Conservation (phyloP, 352 stramenopile species). For the Aphanomyces cochlioides region DNA sequence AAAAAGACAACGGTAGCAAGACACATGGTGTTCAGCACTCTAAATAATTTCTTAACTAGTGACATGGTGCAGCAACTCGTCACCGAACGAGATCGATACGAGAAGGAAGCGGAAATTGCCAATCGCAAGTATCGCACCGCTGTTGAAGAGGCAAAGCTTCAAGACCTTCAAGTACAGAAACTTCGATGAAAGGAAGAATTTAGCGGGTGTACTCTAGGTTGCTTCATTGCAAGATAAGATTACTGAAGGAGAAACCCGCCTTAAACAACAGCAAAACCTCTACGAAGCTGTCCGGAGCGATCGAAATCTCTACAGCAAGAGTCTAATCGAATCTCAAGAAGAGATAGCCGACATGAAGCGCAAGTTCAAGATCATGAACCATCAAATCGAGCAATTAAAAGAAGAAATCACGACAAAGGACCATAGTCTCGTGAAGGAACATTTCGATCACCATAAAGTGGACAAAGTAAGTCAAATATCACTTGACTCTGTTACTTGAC, state of each 20-base stretch:
- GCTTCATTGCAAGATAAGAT: constrained; percentile 75
- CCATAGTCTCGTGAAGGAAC: constrained; percentile 89
- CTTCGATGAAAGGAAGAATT: too few species aligned
- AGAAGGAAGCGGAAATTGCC: constrained; percentile 72
- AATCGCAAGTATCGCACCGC: constrained; percentile 81
- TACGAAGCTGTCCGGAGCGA: constrained; percentile 91
- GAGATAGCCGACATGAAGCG: constrained; percentile 87
- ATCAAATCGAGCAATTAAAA: constrained; percentile 90
- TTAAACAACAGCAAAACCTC: constrained; percentile 94
- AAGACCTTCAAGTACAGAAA: constrained; percentile 45
- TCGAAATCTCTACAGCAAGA: constrained; percentile 91
- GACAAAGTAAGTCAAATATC: constrained; percentile 50
- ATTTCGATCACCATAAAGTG: constrained; percentile 92
- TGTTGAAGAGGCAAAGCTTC: constrained; percentile 72
- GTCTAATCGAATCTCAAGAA: constrained; percentile 90
- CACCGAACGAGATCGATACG: constrained; percentile 83
- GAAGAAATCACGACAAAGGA: constrained; percentile 92
- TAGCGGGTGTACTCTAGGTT: constrained; percentile 33
- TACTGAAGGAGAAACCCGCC: constrained; percentile 55
- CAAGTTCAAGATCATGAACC: constrained; percentile 90
- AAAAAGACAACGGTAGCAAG: constrained; percentile 53
- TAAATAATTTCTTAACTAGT: not conserved
- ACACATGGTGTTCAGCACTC: not conserved
- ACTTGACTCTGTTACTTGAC: too few species aligned
- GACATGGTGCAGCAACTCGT: constrained; percentile 81